A percentile compares a stretch with the other conserved stretches of the same genome.
phyloP scores from a whole-genome alignment of 2,329 filamentous ascomycete genomes.

The Plenodomus tracheiphilus region DNA sequence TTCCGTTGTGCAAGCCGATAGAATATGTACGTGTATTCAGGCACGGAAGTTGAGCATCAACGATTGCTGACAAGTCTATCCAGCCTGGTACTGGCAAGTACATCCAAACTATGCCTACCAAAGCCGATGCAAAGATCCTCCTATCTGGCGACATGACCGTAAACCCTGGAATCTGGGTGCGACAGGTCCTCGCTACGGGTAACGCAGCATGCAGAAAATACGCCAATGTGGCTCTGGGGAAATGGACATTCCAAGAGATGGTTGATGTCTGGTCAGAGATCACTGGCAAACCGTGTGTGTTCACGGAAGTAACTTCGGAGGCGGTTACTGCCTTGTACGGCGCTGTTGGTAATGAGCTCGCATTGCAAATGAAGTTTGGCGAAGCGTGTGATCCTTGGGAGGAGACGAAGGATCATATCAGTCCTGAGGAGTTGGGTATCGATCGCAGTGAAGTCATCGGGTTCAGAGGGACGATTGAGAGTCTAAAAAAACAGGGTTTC shows the following conservation, averaged over 20 bases:
- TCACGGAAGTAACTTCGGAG: constrained; percentile 14
- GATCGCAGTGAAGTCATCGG: constrained; percentile 23
- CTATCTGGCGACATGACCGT: constrained; percentile 33
- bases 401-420: constrained; percentile 21
- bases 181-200: constrained; percentile 21
- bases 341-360: constrained; percentile 22
- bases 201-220: constrained; percentile 25
- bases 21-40: constrained; percentile 17
- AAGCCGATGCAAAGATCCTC: constrained; percentile 25
- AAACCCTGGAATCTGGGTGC: constrained; percentile 25
- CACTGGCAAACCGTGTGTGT: constrained; percentile 27
- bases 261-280: constrained; percentile 26
- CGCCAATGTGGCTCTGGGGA: constrained; percentile 26
- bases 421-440: constrained; percentile 25
- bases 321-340: constrained; percentile 21
- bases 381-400: constrained; percentile 28
- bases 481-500: constrained; percentile 2
- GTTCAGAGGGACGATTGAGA: constrained; percentile 20
- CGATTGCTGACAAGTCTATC: not conserved
- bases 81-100: constrained; percentile 23
- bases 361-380: constrained; percentile 27
- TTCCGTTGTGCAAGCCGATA: constrained; percentile 29
- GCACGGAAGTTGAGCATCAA: not conserved
- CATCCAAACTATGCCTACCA: constrained; percentile 29
- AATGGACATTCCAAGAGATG: constrained; percentile 26